Evolutionary conservation across 495 filamentous ascomycete genomes (phyloP), one percentile per base, ranked within the genome.

Genomic region (Talaromyces wortmannii): DNA sequence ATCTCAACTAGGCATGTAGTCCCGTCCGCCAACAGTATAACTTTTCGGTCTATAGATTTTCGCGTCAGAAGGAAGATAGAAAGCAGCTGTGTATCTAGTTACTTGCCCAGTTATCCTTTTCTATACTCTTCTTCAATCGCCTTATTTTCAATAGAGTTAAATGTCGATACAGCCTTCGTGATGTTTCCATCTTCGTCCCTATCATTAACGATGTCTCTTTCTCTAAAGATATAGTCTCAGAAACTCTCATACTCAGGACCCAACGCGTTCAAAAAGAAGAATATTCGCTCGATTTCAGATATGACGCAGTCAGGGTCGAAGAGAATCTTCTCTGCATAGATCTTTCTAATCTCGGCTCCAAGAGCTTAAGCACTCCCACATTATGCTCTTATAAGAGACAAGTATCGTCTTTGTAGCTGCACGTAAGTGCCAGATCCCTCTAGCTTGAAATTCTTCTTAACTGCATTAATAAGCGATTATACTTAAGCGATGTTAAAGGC

Each of bases 61-160:
- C 45, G 56, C 43, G 48, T 23, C 48, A 57, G 23, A 33, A 48
- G 33, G 31, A 59, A 50, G 48, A 52, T 53, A 52, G 57, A 52
- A 59, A 59, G 52, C 31, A 45, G 47, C 46, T 55, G 47, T 50
- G 57, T n/a, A 44, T 51, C 52, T 51, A 52, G 4, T 52, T 55
- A 46, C 45, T 59, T 59, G 30, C 57, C 30, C 52, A 55, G 48
- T 52, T 59, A 52, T 32, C 52, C 57, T 49, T 59, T 59, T 49
- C 57, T 52, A 55, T 59, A 43, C 17, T 59, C 57, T 55, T 59
- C 57, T 53, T 55, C 52, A 47, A 59, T 59, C 33, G 57, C 52
- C 52, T 59, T 55, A n/a, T 59, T 59, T 50, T 59, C 52, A 53
- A 59, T 59, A 18, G 54, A 59, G 57, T 59, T 51, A 44, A 59